Evolutionary conservation across 371 early-diverging fungal genomes (phyloP).

Genomic region (Actinomucor elegans): DNA sequence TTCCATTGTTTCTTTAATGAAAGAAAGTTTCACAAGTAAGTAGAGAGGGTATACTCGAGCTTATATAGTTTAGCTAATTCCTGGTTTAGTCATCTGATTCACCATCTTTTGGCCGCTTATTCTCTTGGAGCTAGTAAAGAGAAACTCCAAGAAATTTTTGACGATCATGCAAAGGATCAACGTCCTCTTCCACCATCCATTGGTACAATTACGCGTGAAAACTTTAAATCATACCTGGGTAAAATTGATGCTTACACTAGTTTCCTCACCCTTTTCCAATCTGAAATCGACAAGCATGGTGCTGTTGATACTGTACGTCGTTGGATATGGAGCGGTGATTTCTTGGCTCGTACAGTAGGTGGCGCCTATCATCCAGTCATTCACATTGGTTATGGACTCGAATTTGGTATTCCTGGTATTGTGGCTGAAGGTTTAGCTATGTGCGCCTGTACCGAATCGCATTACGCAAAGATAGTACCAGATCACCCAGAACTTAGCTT

Average conservation of each 20-base stretch:
- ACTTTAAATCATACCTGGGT: conserved; percentile 40
- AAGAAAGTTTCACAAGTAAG: conserved; percentile 45
- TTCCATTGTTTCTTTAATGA: conserved; percentile 49
- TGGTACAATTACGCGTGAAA: conserved; percentile 32
- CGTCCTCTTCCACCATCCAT: conserved; percentile 31
- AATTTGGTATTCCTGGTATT: conserved; percentile 56
- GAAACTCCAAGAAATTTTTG: conserved; percentile 53
- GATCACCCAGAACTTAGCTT: conserved; percentile 9
- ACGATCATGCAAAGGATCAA: conserved; percentile 39
- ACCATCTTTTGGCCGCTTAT: conserved; percentile 57
- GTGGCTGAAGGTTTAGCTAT: conserved; percentile 62
- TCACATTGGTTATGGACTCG: conserved; percentile 66
- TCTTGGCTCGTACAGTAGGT: conserved; percentile 44
- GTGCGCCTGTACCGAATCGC: conserved; percentile 36
- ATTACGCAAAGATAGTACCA: conserved; percentile 17
- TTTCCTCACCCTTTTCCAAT: conserved; percentile 46
- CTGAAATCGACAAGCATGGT: conserved; percentile 47
- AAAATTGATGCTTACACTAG: conserved; percentile 47
- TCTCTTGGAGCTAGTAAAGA: conserved; percentile 52
- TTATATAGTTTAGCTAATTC: too few relatives aligned
- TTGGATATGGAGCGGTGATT: conserved; percentile 45
- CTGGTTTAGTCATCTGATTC: conserved; percentile 46
- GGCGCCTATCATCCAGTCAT: conserved; percentile 65
- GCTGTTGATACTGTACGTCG: conserved; percentile 44
- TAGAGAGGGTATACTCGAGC: not conserved